Percentiles rank a stretch among this genome's conserved stretches.
These are phyloP conservation scores for Saccharomyces mikatae DNA, from an alignment of 805 yeast species.

Conservation along the genomic window DNA sequence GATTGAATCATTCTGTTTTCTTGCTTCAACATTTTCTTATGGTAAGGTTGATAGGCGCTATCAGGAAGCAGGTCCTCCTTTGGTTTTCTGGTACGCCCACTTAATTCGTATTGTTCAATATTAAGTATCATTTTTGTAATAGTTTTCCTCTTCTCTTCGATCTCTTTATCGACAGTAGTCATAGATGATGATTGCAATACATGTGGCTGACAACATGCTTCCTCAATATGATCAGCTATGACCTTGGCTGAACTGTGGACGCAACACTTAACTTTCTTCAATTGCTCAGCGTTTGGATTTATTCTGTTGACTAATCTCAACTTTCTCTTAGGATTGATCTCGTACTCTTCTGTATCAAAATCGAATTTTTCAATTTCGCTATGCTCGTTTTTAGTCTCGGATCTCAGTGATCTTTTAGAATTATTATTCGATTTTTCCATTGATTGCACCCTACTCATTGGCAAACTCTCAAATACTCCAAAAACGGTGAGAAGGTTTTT, in stretches of 20 bases:
- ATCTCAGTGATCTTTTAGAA: constrained; percentile 10
- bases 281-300: background rate
- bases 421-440: background rate
- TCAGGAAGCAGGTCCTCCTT: constrained; percentile 42
- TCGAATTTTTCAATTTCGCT: constrained; percentile 27
- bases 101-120: constrained; percentile 8
- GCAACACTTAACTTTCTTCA: background rate
- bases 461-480: background rate
- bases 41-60: constrained; percentile 37
- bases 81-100: background rate
- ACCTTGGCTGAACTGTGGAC: background rate
- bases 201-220: background rate
- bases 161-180: constrained; percentile 2
- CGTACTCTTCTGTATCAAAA: constrained; percentile 29
- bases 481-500: background rate
- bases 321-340: constrained; percentile 12
- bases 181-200: background rate
- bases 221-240: background rate
- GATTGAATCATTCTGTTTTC: constrained; percentile 59
- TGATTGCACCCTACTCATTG: background rate
- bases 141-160: constrained; percentile 7
- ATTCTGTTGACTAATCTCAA: constrained; percentile 11
- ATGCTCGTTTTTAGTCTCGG: constrained; percentile 5
- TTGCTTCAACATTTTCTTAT: constrained; percentile 52
- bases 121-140: constrained; percentile 18